Evolutionary conservation across 371 early-diverging fungal genomes (phyloP).

Genomic region (Capillidium heterosporum): DNA sequence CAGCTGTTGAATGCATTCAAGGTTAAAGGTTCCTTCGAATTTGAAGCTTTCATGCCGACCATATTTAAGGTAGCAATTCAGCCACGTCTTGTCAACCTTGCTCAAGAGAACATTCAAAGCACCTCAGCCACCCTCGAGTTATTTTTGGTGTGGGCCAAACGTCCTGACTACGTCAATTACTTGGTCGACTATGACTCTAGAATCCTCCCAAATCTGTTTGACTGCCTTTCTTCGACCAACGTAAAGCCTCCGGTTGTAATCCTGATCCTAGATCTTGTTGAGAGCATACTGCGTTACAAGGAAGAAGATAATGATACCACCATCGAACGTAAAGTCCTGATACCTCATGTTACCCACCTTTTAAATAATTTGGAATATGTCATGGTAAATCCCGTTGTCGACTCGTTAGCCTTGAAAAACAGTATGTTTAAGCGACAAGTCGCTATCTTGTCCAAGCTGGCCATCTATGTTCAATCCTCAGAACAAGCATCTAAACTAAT

Average conservation of each 20-base stretch:
- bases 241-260: slow-evolving; percentile 45
- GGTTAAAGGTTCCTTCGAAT: slow-evolving; percentile 44
- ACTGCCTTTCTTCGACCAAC: slow-evolving; percentile 52
- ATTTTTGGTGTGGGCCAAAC: slow-evolving; percentile 54
- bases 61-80: slow-evolving; percentile 51
- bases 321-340: slow-evolving; percentile 16
- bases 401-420: neutral
- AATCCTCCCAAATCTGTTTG: slow-evolving; percentile 44
- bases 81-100: slow-evolving; percentile 46
- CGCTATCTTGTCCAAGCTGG: slow-evolving; percentile 53
- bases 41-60: slow-evolving; percentile 44
- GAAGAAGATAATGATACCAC: neutral
- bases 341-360: slow-evolving; percentile 38
- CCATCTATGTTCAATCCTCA: slow-evolving; percentile 45
- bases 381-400: slow-evolving; percentile 20
- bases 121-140: slow-evolving; percentile 59
- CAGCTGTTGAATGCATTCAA: slow-evolving; percentile 61
- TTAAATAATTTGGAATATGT: slow-evolving; percentile 36
- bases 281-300: slow-evolving; percentile 15
- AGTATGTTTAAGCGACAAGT: slow-evolving; percentile 46
- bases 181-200: slow-evolving; percentile 34
- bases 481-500: slow-evolving; percentile 45
- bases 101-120: slow-evolving; percentile 66
- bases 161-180: slow-evolving; percentile 34
- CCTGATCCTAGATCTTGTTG: slow-evolving; percentile 53